These are phyloP conservation scores for Hapsidospora chrysogenum DNA, from an alignment of 495 filamentous ascomycete genomes.

Conservation along the genomic window DNA sequence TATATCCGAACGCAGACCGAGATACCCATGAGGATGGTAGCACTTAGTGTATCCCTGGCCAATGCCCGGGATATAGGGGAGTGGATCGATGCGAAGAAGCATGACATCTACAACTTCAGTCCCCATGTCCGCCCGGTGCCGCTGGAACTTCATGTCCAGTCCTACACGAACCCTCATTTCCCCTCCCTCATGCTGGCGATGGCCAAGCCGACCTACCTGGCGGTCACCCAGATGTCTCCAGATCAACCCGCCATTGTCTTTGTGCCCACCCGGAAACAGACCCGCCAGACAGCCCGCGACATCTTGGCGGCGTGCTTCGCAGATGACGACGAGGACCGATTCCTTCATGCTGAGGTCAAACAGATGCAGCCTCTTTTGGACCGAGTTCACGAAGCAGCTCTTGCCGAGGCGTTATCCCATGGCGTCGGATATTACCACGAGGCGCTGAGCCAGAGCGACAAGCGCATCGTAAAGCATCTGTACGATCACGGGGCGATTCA, in stretches of 20 bases:
- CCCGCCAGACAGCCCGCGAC: conserved; percentile 76
- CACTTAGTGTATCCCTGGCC: conserved; percentile 79
- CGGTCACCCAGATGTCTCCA: conserved; percentile 67
- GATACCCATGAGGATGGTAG: conserved; percentile 71
- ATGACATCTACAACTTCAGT: conserved; percentile 97
- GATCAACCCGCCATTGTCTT: conserved; percentile 86
- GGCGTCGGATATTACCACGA: conserved; percentile 97
- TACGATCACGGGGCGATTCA: conserved; percentile 88
- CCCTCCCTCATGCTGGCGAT: conserved; percentile 97
- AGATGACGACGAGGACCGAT: conserved; percentile 86
- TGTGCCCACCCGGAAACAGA: conserved; percentile 84
- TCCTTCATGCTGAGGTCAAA: conserved; percentile 64
- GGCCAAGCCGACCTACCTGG: conserved; percentile 81
- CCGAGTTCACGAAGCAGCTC: conserved; percentile 65
- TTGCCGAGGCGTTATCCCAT: conserved; percentile 84
- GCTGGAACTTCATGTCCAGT: conserved; percentile 88
- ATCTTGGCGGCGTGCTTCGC: conserved; percentile 68
- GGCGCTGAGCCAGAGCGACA: conserved; percentile 73
- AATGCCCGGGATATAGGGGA: conserved; percentile 91
- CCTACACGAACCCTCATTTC: conserved; percentile 90
- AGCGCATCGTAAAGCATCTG: conserved; percentile 81
- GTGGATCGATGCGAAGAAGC: conserved; percentile 98
- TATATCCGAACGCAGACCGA: conserved; percentile 83
- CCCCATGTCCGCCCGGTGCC: conserved; percentile 76
- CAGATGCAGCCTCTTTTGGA: conserved; percentile 70